A percentile compares a stretch with the other conserved stretches of the same genome.
phyloP scores from a whole-genome alignment of 768 basidiomycete species.

The Hypholoma sublateritium region DNA sequence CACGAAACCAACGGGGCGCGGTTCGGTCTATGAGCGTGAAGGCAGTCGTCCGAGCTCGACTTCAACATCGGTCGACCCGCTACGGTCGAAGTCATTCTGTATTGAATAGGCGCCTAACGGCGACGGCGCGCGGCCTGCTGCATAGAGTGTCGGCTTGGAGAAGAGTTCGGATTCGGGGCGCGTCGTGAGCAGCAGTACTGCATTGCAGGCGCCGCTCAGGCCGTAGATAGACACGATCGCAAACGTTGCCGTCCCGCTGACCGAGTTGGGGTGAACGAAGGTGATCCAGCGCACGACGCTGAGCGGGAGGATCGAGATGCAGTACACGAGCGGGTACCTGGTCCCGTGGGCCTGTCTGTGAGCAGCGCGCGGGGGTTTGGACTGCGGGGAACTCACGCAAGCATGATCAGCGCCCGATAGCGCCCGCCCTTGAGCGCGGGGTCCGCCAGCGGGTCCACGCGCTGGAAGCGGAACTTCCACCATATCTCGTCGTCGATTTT shows the following conservation, averaged over 20 bases:
- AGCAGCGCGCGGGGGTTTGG: neutral
- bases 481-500: conserved; percentile 27
- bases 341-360: neutral
- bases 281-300: conserved; percentile 39
- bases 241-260: conserved; percentile 32
- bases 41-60: conserved; percentile 14
- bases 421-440: conserved; percentile 15
- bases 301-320: conserved; percentile 36
- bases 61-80: neutral
- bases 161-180: conserved; percentile 36
- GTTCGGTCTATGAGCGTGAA: neutral
- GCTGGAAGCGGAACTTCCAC: conserved; percentile 31
- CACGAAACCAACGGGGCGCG: too few species aligned
- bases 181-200: conserved; percentile 34
- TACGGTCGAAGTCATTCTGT: neutral
- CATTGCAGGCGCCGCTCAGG: conserved; percentile 41
- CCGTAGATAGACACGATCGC: conserved; percentile 30
- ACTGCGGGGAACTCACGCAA: conserved; percentile 24
- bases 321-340: conserved; percentile 40
- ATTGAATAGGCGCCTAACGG: neutral
- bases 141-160: conserved; percentile 8
- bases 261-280: conserved; percentile 21
- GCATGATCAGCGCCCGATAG: conserved; percentile 23
- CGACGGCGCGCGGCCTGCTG: conserved; percentile 12
- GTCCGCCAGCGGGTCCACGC: conserved; percentile 5